Evolutionary conservation across 768 basidiomycete genomes (phyloP).

Genomic region (Coprinopsis cinerea): DNA sequence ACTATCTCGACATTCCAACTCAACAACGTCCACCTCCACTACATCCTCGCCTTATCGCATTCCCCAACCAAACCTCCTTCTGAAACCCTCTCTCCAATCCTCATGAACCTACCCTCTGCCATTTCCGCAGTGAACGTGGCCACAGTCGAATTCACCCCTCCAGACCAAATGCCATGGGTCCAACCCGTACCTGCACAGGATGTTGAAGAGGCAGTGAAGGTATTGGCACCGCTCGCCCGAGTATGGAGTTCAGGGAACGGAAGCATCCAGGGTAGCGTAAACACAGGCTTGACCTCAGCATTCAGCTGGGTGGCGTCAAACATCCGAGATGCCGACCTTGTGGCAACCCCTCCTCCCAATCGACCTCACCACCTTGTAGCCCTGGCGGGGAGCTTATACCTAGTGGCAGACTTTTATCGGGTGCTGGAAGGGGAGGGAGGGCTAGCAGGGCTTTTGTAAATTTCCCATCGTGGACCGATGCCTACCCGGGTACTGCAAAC

Average conservation of each 20-base stretch:
- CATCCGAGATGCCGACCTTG: slow-evolving; percentile 39
- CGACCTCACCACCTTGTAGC: slow-evolving; percentile 48
- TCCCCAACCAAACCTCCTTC: slow-evolving; percentile 80
- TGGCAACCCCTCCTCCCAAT: slow-evolving; percentile 20
- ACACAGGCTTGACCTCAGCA: not conserved
- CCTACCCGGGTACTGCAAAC: no score
- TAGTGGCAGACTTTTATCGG: slow-evolving; percentile 90
- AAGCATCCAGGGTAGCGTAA: not conserved
- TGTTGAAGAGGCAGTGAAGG: slow-evolving; percentile 39
- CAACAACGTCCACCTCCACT: slow-evolving; percentile 45
- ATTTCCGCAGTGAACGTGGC: slow-evolving; percentile 27
- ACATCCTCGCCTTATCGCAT: slow-evolving; percentile 76
- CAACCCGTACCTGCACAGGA: slow-evolving; percentile 48
- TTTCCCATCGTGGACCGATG: no score
- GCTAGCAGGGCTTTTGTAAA: no score
- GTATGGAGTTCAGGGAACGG: not conserved
- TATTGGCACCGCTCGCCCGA: slow-evolving; percentile 41
- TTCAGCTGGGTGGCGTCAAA: not conserved
- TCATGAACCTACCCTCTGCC: slow-evolving; percentile 31
- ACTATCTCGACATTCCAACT: slow-evolving; percentile 6
- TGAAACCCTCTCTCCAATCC: slow-evolving; percentile 64
- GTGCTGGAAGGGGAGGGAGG: no score
- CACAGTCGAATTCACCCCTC: slow-evolving; percentile 61
- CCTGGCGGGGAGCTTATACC: slow-evolving; percentile 88
- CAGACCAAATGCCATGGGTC: slow-evolving; percentile 96